phyloP scores from a whole-genome alignment of 2,329 filamentous ascomycete species.

The Sodiomyces alkalinus region DNA sequence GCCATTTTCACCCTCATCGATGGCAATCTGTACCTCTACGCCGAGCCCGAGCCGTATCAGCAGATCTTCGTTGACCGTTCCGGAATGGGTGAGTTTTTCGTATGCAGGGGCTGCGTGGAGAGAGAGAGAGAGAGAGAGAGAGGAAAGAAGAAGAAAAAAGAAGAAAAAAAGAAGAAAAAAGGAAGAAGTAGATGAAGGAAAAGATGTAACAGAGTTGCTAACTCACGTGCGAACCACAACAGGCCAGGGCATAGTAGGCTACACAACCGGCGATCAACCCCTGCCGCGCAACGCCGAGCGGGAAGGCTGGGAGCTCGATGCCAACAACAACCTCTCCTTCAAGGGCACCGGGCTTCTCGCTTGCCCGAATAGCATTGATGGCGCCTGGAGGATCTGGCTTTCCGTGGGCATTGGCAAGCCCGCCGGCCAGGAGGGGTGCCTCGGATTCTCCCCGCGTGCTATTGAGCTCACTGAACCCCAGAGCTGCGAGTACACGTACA shows the following conservation, averaged over 20 bases:
- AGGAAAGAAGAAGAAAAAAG: too few relatives aligned
- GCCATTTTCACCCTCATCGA: slow-evolving; percentile 35
- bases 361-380: slow-evolving; percentile 31
- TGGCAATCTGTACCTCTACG: slow-evolving; percentile 32
- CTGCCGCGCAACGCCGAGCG: slow-evolving; percentile 26
- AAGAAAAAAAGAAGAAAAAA: too few relatives aligned
- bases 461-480: slow-evolving; percentile 15
- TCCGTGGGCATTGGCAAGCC: slow-evolving; percentile 16
- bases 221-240: slow-evolving; percentile 3
- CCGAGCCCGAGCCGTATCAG: slow-evolving; percentile 25
- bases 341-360: slow-evolving; percentile 29
- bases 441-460: slow-evolving; percentile 18
- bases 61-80: slow-evolving; percentile 38
- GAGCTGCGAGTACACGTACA: slow-evolving; percentile 21
- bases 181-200: too few relatives aligned
- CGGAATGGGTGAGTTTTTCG: slow-evolving; percentile 36
- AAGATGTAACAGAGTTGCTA: neutral
- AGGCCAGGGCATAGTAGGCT: slow-evolving; percentile 38
- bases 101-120: too few relatives aligned
- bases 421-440: slow-evolving; percentile 20
- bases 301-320: slow-evolving; percentile 29
- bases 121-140: too few relatives aligned
- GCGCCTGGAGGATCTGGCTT: slow-evolving; percentile 26
- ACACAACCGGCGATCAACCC: slow-evolving; percentile 28
- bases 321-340: slow-evolving; percentile 28